Percentiles rank a stretch among this genome's conserved stretches.
Evolutionary conservation across 768 basidiomycete species (phyloP).

Genomic region (Suillus brevipes): DNA sequence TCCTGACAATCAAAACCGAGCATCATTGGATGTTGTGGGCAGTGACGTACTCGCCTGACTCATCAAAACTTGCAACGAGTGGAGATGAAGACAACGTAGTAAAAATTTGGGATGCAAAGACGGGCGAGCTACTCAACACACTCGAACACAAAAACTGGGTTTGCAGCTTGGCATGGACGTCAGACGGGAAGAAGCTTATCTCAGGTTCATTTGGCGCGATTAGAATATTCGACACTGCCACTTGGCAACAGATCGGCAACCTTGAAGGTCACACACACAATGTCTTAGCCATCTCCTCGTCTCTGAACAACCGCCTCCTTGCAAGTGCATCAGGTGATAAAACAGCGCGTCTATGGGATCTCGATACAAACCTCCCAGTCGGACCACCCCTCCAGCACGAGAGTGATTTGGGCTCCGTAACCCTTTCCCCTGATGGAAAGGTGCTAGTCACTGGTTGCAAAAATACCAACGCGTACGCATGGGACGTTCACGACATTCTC

Average conservation of each 20-base stretch:
- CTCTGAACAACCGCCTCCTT: background rate
- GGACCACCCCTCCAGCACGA: background rate
- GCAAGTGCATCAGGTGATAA: background rate
- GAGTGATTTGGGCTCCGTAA: background rate
- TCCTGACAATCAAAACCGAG: too few relatives aligned
- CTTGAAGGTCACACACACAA: background rate
- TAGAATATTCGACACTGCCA: background rate
- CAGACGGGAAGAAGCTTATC: background rate
- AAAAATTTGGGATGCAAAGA: background rate
- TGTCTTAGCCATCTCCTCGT: background rate
- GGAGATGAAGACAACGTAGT: background rate
- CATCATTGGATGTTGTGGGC: too few relatives aligned
- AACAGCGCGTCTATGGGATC: background rate
- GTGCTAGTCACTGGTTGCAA: background rate
- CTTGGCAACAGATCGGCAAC: background rate
- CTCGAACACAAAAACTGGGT: background rate
- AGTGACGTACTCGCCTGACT: background rate
- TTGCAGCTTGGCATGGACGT: background rate
- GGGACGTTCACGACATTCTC: background rate
- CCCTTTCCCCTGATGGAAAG: background rate
- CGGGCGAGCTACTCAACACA: background rate
- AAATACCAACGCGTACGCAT: background rate
- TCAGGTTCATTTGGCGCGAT: background rate
- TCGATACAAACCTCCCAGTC: background rate
- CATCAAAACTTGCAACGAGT: background rate